A percentile compares a stretch with the other conserved stretches of the same genome.
These are phyloP conservation scores for Cladosporium sp. DNA, from an alignment of 2,329 filamentous ascomycete species.

Conservation along the genomic window DNA sequence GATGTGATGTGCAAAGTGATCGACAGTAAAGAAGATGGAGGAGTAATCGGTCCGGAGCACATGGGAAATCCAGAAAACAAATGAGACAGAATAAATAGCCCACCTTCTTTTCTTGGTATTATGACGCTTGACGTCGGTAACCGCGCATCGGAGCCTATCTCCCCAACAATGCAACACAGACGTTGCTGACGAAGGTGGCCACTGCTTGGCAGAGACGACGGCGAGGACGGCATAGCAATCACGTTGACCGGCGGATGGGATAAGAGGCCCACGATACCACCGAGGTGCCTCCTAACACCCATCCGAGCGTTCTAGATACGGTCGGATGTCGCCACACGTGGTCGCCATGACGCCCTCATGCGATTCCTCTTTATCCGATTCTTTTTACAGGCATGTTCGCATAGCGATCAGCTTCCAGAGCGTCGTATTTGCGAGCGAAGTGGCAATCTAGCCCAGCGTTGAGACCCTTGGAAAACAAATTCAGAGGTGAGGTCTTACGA, in stretches of 20 bases:
- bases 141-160: constrained; percentile 6
- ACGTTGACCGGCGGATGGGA: not conserved
- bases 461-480: not conserved
- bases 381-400: not conserved
- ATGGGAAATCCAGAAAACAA: constrained; percentile 8
- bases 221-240: constrained; percentile 3
- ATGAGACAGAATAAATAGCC: constrained; percentile 8
- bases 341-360: not conserved
- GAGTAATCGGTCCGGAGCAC: constrained; percentile 13
- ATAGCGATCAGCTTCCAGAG: not conserved
- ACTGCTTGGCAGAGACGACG: constrained; percentile 8
- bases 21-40: not conserved
- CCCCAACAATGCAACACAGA: constrained; percentile 7
- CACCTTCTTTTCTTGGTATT: constrained; percentile 3
- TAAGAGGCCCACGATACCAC: constrained; percentile 12
- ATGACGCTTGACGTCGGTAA: constrained; percentile 5
- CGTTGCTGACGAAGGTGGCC: constrained; percentile 9
- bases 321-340: constrained; percentile 7
- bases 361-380: not conserved
- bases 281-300: constrained; percentile 11
- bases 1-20: constrained; percentile 4
- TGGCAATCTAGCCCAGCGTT: not conserved
- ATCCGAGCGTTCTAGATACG: constrained; percentile 12
- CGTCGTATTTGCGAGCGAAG: not conserved
- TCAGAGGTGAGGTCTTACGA: constrained; percentile 10